Evolutionary conservation across 2,329 filamentous ascomycete genomes (phyloP).

Genomic region (Xylaria sp.): DNA sequence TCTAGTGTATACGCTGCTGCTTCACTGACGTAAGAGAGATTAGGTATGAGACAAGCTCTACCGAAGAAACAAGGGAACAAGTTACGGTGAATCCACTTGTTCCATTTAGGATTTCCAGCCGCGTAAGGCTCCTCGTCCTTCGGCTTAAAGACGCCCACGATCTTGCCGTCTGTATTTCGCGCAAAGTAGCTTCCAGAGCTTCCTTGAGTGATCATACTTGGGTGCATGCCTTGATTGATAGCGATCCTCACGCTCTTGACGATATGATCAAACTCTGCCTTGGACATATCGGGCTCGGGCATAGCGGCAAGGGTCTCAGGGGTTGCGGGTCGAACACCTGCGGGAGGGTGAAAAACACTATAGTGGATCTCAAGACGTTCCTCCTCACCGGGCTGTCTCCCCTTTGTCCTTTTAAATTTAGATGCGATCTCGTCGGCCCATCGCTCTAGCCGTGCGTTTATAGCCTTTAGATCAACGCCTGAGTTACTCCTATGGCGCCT

Average conservation of each 20-base stretch:
- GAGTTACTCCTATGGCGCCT: slow-evolving; percentile 69
- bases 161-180: slow-evolving; percentile 86
- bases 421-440: slow-evolving; percentile 99
- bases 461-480: slow-evolving; percentile 96
- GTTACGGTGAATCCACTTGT: slow-evolving; percentile 99
- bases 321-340: slow-evolving; percentile 81
- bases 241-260: slow-evolving; percentile 89
- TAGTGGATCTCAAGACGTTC: slow-evolving; percentile 95
- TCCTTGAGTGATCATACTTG: slow-evolving; percentile 94
- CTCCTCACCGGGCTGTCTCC: slow-evolving; percentile 74
- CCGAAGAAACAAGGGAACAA: slow-evolving; percentile 98
- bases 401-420: slow-evolving; percentile 87
- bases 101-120: slow-evolving; percentile 97
- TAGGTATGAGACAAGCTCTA: slow-evolving; percentile 92
- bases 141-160: slow-evolving; percentile 97
- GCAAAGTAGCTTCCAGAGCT: slow-evolving; percentile 99
- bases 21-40: slow-evolving; percentile 96
- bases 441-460: slow-evolving; percentile 91
- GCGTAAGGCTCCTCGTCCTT: slow-evolving; percentile 99
- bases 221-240: slow-evolving; percentile 89
- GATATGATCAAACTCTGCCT: slow-evolving; percentile 81
- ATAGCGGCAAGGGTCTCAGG: slow-evolving; percentile 71
- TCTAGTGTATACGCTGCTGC: slow-evolving; percentile 96
- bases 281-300: slow-evolving; percentile 71
- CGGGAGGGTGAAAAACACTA: slow-evolving; percentile 92